Percentiles rank a stretch among this genome's conserved stretches.
Conservation (phyloP, 202 grass and related monocot genomes). For the Brachypodium distachyon region DNA sequence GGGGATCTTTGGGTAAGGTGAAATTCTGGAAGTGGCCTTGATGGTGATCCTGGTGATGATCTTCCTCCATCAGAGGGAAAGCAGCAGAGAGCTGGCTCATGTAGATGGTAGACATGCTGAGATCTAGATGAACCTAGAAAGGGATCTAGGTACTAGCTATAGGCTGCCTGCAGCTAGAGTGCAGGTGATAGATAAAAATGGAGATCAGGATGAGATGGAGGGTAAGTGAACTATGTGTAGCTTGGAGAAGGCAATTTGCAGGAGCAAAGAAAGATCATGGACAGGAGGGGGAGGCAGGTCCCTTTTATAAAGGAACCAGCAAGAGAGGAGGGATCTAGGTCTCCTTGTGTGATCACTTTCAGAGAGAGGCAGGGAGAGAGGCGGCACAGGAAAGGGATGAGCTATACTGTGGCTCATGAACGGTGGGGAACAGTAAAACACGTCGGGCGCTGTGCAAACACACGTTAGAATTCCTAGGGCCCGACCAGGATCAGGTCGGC, state of each 20-base stretch:
- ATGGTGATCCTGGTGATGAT: slow-evolving; percentile 39
- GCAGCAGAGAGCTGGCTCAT: slow-evolving; percentile 66
- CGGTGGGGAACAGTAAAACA: slow-evolving; percentile 45
- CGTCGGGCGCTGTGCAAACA: slow-evolving; percentile 31
- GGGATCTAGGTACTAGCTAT: background rate
- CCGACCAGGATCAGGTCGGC: background rate
- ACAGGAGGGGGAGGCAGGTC: slow-evolving; percentile 1
- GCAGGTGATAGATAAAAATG: background rate
- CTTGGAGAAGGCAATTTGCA: slow-evolving; percentile 25
- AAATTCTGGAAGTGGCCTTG: slow-evolving; percentile 47
- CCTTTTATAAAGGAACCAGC: slow-evolving; percentile 71
- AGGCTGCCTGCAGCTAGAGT: background rate
- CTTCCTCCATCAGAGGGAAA: slow-evolving; percentile 57
- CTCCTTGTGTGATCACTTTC: slow-evolving; percentile 47
- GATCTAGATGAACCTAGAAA: slow-evolving; percentile 1
- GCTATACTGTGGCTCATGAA: too few species aligned
- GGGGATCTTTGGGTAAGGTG: slow-evolving; percentile 39
- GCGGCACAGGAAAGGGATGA: slow-evolving; percentile 8
- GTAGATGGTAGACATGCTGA: slow-evolving; percentile 65
- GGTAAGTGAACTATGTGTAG: slow-evolving; percentile 12
- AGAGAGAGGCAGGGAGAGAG: slow-evolving; percentile 4
- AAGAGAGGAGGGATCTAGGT: slow-evolving; percentile 9
- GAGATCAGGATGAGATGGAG: slow-evolving; percentile 17
- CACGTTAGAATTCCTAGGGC: slow-evolving; percentile 16
- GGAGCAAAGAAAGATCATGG: slow-evolving; percentile 39